Base-by-base conservation (phyloP, 805 yeast genomes). In the Candida hispaniensis region DNA sequence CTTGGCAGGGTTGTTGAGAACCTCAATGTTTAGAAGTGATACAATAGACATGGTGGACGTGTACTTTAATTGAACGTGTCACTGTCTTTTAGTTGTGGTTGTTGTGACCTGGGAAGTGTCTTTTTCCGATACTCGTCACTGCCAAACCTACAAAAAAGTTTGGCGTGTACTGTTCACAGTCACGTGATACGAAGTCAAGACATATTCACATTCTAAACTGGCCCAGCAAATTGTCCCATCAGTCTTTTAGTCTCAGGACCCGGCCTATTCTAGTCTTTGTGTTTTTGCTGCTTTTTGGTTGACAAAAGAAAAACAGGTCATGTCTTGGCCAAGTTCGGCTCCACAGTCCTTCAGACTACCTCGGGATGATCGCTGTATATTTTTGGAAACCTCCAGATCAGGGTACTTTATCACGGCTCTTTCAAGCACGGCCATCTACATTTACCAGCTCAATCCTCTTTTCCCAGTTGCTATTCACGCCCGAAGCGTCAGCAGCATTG, bases 1-100 rank as follows among this genome's bases (percentile, higher is more conserved):
- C 45, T 78, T 73, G 4, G 97, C 96, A 4, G 98, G 98, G 50
- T 91, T 91, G 55, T 83, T 88, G 39, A 88, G 67, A 17, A 91
- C 94, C 48, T 81, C 80, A 42, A 91, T 85, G 34, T 94, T 95
- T 35, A 88, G 63, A 34, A 91, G 62, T 26, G 96, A 85, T 4
- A 88, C 96, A 41, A 86, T 86, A 7, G 96, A 86, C 97, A 86
- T 86, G 23, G 25, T 26, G 16, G 35, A n/a, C n/a, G n/a, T n/a
- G n/a, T n/a, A n/a, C n/a, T n/a, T 14, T 17, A 18, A 8, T 25
- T 6, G 29, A 14, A 14, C 5, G 38, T 4, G 12, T 15, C 10
- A 7, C 22, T 17, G 21, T 24, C 12, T n/a, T n/a, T n/a, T n/a
- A n/a, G n/a, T n/a, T n/a, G n/a, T n/a, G n/a, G n/a, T n/a, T n/a